Evolutionary conservation across 2,329 filamentous ascomycete species (phyloP).

Genomic region (Colletotrichum cordylinicola): DNA sequence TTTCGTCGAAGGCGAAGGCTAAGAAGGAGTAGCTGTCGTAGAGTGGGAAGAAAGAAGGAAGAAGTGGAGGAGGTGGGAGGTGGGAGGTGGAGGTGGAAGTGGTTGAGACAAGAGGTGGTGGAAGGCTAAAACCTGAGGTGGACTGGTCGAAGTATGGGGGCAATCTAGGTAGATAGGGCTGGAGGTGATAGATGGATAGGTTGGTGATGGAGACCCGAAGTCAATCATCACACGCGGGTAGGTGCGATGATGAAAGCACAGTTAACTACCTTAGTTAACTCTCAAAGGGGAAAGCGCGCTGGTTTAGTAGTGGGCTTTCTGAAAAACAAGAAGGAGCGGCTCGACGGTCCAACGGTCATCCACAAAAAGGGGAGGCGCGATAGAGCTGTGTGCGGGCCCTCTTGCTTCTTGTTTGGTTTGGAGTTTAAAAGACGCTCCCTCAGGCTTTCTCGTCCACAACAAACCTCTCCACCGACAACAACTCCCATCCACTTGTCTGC

Average conservation of each 20-base stretch:
- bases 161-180: neutral
- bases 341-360: neutral
- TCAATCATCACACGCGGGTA: neutral
- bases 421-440: neutral
- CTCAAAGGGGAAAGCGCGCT: neutral
- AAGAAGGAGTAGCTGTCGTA: neutral
- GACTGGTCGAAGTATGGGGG: neutral
- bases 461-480: neutral
- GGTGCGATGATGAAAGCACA: neutral
- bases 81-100: neutral
- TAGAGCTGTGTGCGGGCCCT: neutral
- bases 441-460: neutral
- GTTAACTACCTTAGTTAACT: neutral
- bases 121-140: neutral
- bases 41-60: neutral
- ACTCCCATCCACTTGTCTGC: neutral
- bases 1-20: neutral
- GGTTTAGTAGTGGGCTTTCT: neutral
- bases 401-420: neutral
- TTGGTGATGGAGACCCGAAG: neutral
- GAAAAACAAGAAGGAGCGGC: neutral
- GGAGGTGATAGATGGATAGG: neutral
- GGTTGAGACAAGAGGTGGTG: neutral
- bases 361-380: neutral
- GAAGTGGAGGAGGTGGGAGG: neutral